phyloP scores from a whole-genome alignment of 2,329 filamentous ascomycete species.

The Parastagonospora nodorum region DNA sequence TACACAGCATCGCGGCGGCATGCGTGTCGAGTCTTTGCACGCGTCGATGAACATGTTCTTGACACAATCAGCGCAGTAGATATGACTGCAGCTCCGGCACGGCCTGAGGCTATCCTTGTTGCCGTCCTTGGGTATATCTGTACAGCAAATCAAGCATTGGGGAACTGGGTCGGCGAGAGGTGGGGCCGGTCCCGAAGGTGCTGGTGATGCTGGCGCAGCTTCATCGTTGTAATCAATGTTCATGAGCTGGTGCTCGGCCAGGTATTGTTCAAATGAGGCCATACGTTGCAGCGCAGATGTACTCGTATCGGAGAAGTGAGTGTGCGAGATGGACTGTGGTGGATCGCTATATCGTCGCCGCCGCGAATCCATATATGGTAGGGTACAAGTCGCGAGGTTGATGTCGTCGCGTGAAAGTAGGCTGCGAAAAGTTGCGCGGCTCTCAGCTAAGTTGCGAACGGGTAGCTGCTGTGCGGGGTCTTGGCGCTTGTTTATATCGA shows the following conservation, averaged over 20 bases:
- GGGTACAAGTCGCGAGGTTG: slow-evolving; percentile 4
- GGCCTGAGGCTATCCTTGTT: slow-evolving; percentile 25
- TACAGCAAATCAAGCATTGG: slow-evolving; percentile 31
- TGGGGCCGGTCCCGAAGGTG: neutral
- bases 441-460: neutral
- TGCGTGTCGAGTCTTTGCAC: slow-evolving; percentile 45
- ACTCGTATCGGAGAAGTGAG: neutral
- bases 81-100: slow-evolving; percentile 36
- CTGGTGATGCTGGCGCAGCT: neutral
- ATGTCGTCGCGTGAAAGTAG: slow-evolving; percentile 14
- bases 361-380: neutral
- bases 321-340: neutral
- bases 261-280: slow-evolving; percentile 6
- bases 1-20: slow-evolving; percentile 55
- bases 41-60: slow-evolving; percentile 50
- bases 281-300: neutral
- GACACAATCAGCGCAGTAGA: slow-evolving; percentile 47
- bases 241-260: slow-evolving; percentile 11
- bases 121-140: slow-evolving; percentile 11
- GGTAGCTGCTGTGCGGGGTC: neutral
- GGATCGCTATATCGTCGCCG: slow-evolving; percentile 23
- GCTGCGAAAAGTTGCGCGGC: neutral
- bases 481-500: slow-evolving; percentile 20
- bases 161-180: slow-evolving; percentile 3
- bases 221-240: slow-evolving; percentile 10